Base-by-base conservation (phyloP, 2,329 filamentous ascomycete species). In the Delphinella strobiligena region DNA sequence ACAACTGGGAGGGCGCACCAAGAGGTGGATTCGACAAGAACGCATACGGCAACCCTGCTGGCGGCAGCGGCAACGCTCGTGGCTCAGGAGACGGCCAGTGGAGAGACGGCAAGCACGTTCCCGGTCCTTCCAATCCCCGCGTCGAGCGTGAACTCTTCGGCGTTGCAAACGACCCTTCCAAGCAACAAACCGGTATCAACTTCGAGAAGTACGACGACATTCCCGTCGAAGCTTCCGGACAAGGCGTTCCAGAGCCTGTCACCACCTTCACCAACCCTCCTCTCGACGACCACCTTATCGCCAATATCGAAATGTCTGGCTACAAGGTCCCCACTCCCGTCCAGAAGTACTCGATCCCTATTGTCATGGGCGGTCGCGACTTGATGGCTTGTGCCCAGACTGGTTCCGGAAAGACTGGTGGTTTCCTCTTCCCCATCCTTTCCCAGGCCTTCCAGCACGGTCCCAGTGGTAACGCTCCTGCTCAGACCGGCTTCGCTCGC, bases 141-240 rank as follows among this genome's bases (percentile, higher is more conserved):
- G 51, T 93, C 34, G 91, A 98, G 75, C 88, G 88, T 54, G 91
- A 98, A 60, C 82, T 98, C 38, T 98, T 95, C 61, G 91, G 91
- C 56, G 71, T 82, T 37, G 70, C 80, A 53, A 89, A 96, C 62
- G 91, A 96, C 58, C 86, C 89, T 47, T 78, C 82, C 51, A 96
- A 95, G 74, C 84, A 94, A 63, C 84, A 93, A 57, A 95, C 87
- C 24, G 91, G 91, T 66, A 96, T 98, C 82, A 98, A 98, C 76
- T 98, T 98, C 61, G 82, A 94, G 71, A 98, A 98, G 74, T 98
- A 98, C 67, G 91, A 98, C 59, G 91, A 98, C 64, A 98, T 98
- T 51, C 91, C 91, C 40, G 91, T 98, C 49, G 91, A 96, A 68
- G 91, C 91, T 48, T 95, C 89, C 45, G 91, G 91, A 45, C 80